Base-by-base conservation (phyloP, 805 yeast genomes). In the Phaffomyces opuntiae region DNA sequence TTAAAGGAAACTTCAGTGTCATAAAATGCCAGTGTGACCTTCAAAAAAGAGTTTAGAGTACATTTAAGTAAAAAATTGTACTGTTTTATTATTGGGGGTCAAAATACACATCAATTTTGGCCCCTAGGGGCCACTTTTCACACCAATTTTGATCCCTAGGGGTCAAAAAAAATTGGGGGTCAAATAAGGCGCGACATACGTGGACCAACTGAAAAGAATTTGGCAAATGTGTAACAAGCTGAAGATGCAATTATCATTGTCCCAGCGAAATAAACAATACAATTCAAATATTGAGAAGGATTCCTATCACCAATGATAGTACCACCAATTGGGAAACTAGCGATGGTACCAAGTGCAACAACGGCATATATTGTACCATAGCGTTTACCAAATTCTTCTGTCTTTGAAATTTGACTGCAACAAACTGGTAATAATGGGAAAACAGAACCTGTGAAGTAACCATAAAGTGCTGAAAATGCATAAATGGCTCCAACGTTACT, bases 301-400 rank as follows among this genome's bases (percentile, higher is more conserved):
- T 68, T 47, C 14, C 66, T 67, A 38, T 64, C 56, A 7, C 71
- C 73, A 44, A 75, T 73, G 32, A 75, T 66, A 3, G 75, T 74
- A 42, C 80, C 74, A 1, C 78, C 72, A 24, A 73, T 63, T 9
- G 81, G 81, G 25, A 77, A 64, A 16, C 73, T 69, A 2, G 72
- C 65, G 36, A 77, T 59, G n/a, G 70, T 67, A n/a, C 72, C 77
- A 52, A 79, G 69, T 1, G 84, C 72, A 14, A 77, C 82, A 53
- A 78, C 65, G 36, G 75, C 75, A 58, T 80, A 81, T 63, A 79
- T 73, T 9, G 80, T 74, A 3, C 81, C 76, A 51, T 75, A 77
- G 16, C 78, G 67, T 57, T 68, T 71, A 29, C 82, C 82, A 57
- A 74, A 76, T 45, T 66, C 72, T 42, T 74, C 74, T 12, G 74